These are phyloP conservation scores for Prillingera fragicola DNA, from an alignment of 1,284 basidiomycete genomes.

Conservation along the genomic window DNA sequence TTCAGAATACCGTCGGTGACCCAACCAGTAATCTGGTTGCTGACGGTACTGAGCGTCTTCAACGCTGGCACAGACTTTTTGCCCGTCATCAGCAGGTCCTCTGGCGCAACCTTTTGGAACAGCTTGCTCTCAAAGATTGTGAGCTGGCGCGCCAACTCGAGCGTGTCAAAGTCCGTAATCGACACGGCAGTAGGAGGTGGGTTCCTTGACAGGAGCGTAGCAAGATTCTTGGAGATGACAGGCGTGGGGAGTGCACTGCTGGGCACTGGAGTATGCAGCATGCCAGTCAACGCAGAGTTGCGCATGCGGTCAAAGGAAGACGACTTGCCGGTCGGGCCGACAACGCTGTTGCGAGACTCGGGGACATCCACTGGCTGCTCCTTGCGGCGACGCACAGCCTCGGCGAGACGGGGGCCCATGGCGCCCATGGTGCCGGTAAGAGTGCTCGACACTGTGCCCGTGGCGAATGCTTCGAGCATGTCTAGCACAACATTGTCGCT, in stretches of 20 bases:
- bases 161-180: slow-evolving; percentile 85
- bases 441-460: slow-evolving; percentile 30
- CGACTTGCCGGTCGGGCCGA: slow-evolving; percentile 9
- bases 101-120: slow-evolving; percentile 81
- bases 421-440: slow-evolving; percentile 37
- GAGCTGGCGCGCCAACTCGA: slow-evolving; percentile 89
- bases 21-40: slow-evolving; percentile 92
- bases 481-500: slow-evolving; percentile 53
- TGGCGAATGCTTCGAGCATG: slow-evolving; percentile 34
- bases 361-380: slow-evolving; percentile 13
- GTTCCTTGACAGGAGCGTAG: slow-evolving; percentile 50
- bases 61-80: slow-evolving; percentile 70
- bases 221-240: slow-evolving; percentile 73
- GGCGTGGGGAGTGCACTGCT: slow-evolving; percentile 51
- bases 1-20: slow-evolving; percentile 82
- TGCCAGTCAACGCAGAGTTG: slow-evolving; percentile 1
- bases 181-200: slow-evolving; percentile 57
- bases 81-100: slow-evolving; percentile 81
- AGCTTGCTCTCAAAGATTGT: slow-evolving; percentile 86
- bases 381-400: slow-evolving; percentile 27
- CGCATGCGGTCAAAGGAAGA: slow-evolving; percentile 20
- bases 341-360: slow-evolving; percentile 5
- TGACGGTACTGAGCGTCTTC: slow-evolving; percentile 82
- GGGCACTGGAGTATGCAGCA: slow-evolving; percentile 4
- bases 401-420: slow-evolving; percentile 38